phyloP scores from a whole-genome alignment of 2,329 filamentous ascomycete species.

The Arthrobotrys iridis region DNA sequence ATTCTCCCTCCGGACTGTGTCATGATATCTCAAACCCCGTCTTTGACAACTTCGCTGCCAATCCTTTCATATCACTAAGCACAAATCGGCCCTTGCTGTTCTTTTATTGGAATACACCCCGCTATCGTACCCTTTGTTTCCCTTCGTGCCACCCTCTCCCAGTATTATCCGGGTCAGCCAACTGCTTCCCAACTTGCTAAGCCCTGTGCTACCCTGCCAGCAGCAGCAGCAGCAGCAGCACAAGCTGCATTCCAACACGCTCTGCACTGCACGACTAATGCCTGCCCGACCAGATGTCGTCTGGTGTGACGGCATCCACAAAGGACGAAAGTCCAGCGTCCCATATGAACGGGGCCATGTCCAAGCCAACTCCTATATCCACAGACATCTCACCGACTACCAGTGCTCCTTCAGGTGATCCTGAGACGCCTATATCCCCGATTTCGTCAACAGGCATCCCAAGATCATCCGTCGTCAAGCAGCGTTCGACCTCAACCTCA shows the following conservation, averaged over 20 bases:
- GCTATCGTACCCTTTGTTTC: constrained; percentile 14
- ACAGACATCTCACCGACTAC: constrained; percentile 32
- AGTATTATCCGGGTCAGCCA: constrained; percentile 44
- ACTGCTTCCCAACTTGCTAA: constrained; percentile 45
- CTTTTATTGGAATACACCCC: constrained; percentile 47
- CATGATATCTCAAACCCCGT: constrained; percentile 30
- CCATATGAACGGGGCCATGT: constrained; percentile 41
- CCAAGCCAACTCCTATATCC: constrained; percentile 29
- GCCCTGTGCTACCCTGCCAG: constrained; percentile 51
- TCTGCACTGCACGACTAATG: constrained; percentile 53
- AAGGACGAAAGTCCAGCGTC: constrained; percentile 46
- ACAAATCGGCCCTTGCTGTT: constrained; percentile 5
- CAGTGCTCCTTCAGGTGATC: constrained; percentile 28
- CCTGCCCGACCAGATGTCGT: constrained; percentile 53
- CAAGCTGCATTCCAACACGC: constrained; percentile 51
- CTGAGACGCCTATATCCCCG: constrained; percentile 26
- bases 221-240: constrained; percentile 35
- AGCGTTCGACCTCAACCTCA: constrained; percentile 38
- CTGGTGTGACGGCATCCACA: constrained; percentile 54
- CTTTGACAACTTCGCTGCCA: constrained; percentile 40
- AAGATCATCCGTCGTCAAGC: constrained; percentile 33
- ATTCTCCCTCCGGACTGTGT: constrained; percentile 23
- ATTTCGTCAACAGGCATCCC: constrained; percentile 14
- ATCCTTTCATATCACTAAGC: constrained; percentile 21
- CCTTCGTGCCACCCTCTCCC: constrained; percentile 34